Percentiles rank a stretch among this genome's conserved stretches.
Evolutionary conservation across 352 stramenopile species (phyloP).

Genomic region (Phytophthora syringae): DNA sequence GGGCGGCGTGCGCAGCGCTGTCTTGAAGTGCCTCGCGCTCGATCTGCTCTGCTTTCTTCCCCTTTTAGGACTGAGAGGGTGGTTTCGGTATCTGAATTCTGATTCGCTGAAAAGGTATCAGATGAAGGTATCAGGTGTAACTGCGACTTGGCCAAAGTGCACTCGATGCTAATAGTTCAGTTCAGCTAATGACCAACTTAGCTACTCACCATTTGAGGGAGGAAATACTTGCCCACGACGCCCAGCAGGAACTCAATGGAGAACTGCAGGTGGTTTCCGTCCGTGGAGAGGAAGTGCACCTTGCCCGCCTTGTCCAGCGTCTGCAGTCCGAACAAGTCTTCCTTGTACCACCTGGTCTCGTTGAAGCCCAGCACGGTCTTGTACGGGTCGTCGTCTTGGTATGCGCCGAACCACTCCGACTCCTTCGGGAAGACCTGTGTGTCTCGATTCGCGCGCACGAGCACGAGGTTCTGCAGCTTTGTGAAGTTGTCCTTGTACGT

Average conservation of each 20-base stretch:
- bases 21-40: slow-evolving; percentile 25
- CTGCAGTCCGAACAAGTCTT: slow-evolving; percentile 92
- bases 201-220: slow-evolving; percentile 4
- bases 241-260: slow-evolving; percentile 79
- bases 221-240: slow-evolving; percentile 88
- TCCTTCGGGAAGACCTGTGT: slow-evolving; percentile 91
- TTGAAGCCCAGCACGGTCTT: slow-evolving; percentile 85
- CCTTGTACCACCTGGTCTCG: slow-evolving; percentile 92
- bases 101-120: slow-evolving; percentile 35
- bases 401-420: slow-evolving; percentile 89
- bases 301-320: slow-evolving; percentile 89
- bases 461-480: slow-evolving; percentile 87
- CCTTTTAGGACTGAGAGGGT: slow-evolving; percentile 28
- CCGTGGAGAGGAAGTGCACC: slow-evolving; percentile 90
- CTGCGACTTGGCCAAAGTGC: too few species aligned
- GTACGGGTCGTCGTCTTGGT: slow-evolving; percentile 76
- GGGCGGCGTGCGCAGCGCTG: slow-evolving; percentile 12
- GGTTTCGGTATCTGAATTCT: slow-evolving; percentile 12
- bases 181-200: not conserved
- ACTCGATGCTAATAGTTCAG: too few species aligned
- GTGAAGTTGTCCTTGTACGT: slow-evolving; percentile 92
- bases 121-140: not conserved
- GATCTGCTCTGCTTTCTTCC: slow-evolving; percentile 21
- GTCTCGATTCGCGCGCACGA: slow-evolving; percentile 90
- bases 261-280: slow-evolving; percentile 93